Base-by-base conservation (phyloP, 345 rosid species). In the Reutealis trisperma region DNA sequence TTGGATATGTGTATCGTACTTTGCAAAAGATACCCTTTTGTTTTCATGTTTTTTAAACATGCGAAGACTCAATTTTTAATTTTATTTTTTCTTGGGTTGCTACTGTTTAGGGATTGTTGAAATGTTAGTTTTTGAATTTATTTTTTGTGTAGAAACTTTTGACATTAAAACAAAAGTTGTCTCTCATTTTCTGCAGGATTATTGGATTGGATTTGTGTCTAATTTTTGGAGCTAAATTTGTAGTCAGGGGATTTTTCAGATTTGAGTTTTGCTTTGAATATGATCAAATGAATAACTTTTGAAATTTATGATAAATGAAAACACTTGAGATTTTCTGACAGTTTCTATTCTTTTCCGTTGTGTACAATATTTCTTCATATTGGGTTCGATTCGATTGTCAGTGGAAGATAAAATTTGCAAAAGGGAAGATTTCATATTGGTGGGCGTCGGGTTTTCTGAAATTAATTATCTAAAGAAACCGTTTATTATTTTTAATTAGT, bases 61-160 rank as follows among this genome's bases (percentile, higher is more conserved):
- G 44, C 7, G 52, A 13, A 25, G n/a, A 25, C 6, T 13, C 3
- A 0, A 3, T 10, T 41, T 72, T 7, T 25, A 10, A 18, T 9
- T 21, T 22, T 25, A 6, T 25, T 7, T 21, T n/a, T 76, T 0
- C 10, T 47, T 32, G 27, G 25, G 41, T 27, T 61, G 57, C 9
- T 63, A 19, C 70, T 71, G 13, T 27, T 67, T 62, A 67, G 64
- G 44, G 52, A 62, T 70, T 41, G 57, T 72, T 63, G 55, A 10
- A 51, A 51, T 51, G 55, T 51, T 51, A 4, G 3, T 11, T 51
- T 51, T 51, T 51, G 6, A 15, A 44, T 25, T 37, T 59, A 15
- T 44, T 5, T 16, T 16, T 6, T 19, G 8, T 25, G 2, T 42
- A 18, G 73, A 4, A 30, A n/a, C 73, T 30, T 9, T 73, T 73